Evolutionary conservation across 805 yeast genomes (phyloP).

Genomic region (Myxozyma udenii): DNA sequence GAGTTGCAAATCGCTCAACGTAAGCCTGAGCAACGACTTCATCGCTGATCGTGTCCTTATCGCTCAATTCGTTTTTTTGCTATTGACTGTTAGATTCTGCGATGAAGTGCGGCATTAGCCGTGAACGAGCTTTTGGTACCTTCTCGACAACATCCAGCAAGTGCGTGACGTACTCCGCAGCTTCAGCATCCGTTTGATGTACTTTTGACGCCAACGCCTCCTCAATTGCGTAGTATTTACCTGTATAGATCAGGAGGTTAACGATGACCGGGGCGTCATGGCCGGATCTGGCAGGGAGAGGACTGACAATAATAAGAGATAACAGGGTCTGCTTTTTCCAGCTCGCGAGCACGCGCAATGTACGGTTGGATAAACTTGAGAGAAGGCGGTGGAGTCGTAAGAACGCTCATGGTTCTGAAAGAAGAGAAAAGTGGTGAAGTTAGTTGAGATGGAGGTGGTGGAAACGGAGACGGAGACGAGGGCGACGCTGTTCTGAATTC

Average conservation of each 20-base stretch:
- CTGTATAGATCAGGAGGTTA: constrained; percentile 5
- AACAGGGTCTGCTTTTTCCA: constrained; percentile 57
- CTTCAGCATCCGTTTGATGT: constrained; percentile 55
- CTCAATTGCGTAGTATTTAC: constrained; percentile 65
- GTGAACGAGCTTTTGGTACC: constrained; percentile 29
- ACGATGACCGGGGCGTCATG: too few relatives aligned
- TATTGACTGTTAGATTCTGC: constrained; percentile 41
- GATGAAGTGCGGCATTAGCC: constrained; percentile 42
- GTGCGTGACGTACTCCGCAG: constrained; percentile 56
- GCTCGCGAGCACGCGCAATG: constrained; percentile 56
- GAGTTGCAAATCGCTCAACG: constrained; percentile 55
- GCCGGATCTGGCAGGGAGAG: too few relatives aligned
- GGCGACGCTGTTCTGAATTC: too few relatives aligned
- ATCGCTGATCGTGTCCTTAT: constrained; percentile 54
- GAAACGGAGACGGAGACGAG: too few relatives aligned
- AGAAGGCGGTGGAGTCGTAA: constrained; percentile 18
- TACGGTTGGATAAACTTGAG: constrained; percentile 44
- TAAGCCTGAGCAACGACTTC: constrained; percentile 57
- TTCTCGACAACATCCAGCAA: constrained; percentile 71
- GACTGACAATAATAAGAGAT: constrained; percentile 66
- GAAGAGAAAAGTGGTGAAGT: too few relatives aligned
- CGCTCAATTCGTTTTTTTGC: constrained; percentile 29
- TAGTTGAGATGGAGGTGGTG: too few relatives aligned
- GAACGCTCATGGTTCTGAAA: not conserved
- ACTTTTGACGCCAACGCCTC: constrained; percentile 57